Evolutionary conservation across 1,284 basidiomycete genomes (phyloP).

Genomic region (Leccinum griseonigrum): DNA sequence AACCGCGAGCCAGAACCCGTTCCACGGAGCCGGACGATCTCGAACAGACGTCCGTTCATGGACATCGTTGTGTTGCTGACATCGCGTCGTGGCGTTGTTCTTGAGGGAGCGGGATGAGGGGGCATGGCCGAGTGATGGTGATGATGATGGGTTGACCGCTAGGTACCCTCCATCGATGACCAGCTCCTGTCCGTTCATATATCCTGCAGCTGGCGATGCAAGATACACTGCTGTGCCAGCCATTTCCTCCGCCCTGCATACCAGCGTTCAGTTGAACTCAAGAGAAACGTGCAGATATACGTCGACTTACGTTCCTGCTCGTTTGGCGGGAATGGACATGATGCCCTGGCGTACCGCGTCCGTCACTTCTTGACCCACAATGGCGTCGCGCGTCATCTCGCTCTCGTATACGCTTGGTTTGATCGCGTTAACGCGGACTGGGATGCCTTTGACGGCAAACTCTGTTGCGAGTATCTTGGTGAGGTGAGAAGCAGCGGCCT

Average conservation of each 20-base stretch:
- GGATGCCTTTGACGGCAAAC: slow-evolving; percentile 62
- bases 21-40: too few relatives aligned
- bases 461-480: slow-evolving; percentile 75
- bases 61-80: too few relatives aligned
- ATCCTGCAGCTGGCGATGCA: slow-evolving; percentile 65
- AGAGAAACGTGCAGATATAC: background rate
- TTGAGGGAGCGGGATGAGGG: too few relatives aligned
- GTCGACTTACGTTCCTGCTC: slow-evolving; percentile 63
- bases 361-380: slow-evolving; percentile 45
- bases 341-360: slow-evolving; percentile 57
- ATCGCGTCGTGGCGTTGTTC: too few relatives aligned
- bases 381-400: slow-evolving; percentile 65
- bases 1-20: too few relatives aligned
- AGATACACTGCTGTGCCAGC: slow-evolving; percentile 74
- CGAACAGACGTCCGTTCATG: too few relatives aligned
- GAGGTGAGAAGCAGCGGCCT: slow-evolving; percentile 72
- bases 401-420: slow-evolving; percentile 74
- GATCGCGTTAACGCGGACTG: slow-evolving; percentile 65
- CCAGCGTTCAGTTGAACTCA: background rate
- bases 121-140: too few relatives aligned
- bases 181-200: slow-evolving; percentile 73
- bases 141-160: slow-evolving; percentile 79
- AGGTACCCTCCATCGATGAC: slow-evolving; percentile 71
- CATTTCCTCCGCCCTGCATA: slow-evolving; percentile 65
- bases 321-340: slow-evolving; percentile 54